These are phyloP conservation scores for Zygosaccharomyces sapae DNA, from an alignment of 1,139 yeast genomes.

Conservation along the genomic window DNA sequence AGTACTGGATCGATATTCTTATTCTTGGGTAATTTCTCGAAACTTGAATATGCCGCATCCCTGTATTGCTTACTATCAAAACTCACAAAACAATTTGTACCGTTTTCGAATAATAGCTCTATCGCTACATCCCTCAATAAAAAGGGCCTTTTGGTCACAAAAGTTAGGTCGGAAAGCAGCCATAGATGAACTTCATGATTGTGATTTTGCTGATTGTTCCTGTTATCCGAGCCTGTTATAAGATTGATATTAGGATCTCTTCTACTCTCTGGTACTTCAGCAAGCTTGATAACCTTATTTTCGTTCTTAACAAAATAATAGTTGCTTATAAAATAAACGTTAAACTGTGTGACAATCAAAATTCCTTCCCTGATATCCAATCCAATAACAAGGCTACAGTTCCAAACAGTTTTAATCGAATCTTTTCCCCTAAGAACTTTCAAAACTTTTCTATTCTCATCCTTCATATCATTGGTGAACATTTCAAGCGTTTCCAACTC, in stretches of 20 bases:
- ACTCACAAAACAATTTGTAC: slow-evolving; percentile 51
- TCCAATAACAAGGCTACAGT: slow-evolving; percentile 69
- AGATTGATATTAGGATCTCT: slow-evolving; percentile 66
- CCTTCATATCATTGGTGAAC: slow-evolving; percentile 45
- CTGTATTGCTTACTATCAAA: slow-evolving; percentile 44
- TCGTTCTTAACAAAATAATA: slow-evolving; percentile 53
- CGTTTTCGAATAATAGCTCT: slow-evolving; percentile 70
- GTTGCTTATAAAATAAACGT: slow-evolving; percentile 64
- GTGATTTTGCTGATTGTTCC: slow-evolving; percentile 24
- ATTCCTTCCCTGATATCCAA: slow-evolving; percentile 69
- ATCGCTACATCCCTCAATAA: slow-evolving; percentile 71
- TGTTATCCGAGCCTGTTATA: slow-evolving; percentile 40
- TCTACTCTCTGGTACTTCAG: slow-evolving; percentile 55
- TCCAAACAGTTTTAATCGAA: slow-evolving; percentile 64
- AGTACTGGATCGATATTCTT: slow-evolving; percentile 44
- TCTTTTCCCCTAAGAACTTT: slow-evolving; percentile 70
- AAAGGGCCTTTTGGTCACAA: slow-evolving; percentile 69
- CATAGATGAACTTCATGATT: slow-evolving; percentile 51
- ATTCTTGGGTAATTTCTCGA: slow-evolving; percentile 46
- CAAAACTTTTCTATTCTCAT: slow-evolving; percentile 67
- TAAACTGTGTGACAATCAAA: slow-evolving; percentile 59
- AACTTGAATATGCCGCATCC: slow-evolving; percentile 49
- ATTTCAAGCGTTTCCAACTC: slow-evolving; percentile 41
- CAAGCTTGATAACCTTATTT: slow-evolving; percentile 59
- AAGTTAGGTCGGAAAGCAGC: slow-evolving; percentile 53